These are phyloP conservation scores for Pistacia vera DNA, from an alignment of 345 rosid genomes.

Conservation along the genomic window DNA sequence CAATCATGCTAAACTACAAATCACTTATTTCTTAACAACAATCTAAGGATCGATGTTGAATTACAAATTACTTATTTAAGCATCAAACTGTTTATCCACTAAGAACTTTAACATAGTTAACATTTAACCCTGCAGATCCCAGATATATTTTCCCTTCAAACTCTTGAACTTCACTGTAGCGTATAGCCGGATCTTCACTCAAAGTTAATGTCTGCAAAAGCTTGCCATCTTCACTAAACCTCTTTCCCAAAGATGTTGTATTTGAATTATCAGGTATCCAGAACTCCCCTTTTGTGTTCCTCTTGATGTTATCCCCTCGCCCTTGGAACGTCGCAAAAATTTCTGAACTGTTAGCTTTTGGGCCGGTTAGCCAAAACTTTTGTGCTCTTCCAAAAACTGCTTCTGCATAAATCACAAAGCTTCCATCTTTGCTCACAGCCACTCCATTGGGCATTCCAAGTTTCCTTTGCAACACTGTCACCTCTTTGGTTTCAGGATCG, in stretches of 20 bases:
- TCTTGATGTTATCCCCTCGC: constrained; percentile 13
- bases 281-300: background rate
- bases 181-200: background rate
- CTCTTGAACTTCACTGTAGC: background rate
- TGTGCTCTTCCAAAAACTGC: background rate
- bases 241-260: background rate
- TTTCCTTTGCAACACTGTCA: background rate
- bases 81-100: no score
- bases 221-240: background rate
- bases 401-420: background rate
- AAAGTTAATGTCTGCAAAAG: background rate
- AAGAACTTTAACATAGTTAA: no score
- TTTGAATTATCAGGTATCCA: constrained; percentile 9
- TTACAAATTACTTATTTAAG: no score
- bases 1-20: no score
- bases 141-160: background rate
- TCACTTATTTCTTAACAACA: no score
- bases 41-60: no score
- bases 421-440: background rate
- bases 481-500: background rate
- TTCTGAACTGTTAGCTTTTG: constrained; percentile 11
- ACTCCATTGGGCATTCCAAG: constrained; percentile 6
- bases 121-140: background rate
- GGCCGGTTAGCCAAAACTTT: constrained; percentile 17
- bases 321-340: background rate